Base-by-base conservation (phyloP, 2,329 filamentous ascomycete species). In the Fusarium penzigii region DNA sequence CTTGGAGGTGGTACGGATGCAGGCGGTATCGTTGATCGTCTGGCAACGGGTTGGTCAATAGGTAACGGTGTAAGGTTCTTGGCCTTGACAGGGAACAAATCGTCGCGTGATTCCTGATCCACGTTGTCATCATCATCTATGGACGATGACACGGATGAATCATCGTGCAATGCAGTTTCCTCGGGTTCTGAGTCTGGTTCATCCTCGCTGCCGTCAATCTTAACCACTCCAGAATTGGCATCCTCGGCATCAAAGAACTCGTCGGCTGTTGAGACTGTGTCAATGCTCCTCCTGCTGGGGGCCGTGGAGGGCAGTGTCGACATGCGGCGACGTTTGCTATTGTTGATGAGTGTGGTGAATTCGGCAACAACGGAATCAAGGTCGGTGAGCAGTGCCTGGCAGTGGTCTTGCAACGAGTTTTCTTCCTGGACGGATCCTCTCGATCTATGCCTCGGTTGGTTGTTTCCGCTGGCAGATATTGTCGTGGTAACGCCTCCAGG, bases 161-260 rank as follows among this genome's bases (percentile, higher is more conserved):
- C 75, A 58, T 84, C 83, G 47, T 75, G 75, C 32, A 79, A 72
- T 9, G 75, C 76, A 14, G 66, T 82, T 42, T 85, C 82, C 17
- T 81, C 78, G 11, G 74, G 79, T 45, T 84, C 84, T 16, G 80
- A 83, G 6, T 71, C 74, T 6, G 76, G 76, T 6, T 79, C 88
- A 46, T 87, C 86, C 45, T 89, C 89, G 65, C 85, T 90, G 42
- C 82, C 84, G 53, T 78, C 72, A 47, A 97, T 93, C 44, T 86
- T 86, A 56, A 96, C 78, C 9, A 96, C 78, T 49, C 89, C 86
- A 8, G 87, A 85, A 14, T 75, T 75, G 20, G 73, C 76, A 61
- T 83, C 82, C 65, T 88, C 86, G 1, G 94, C 94, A 69, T 99
- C 94, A 64, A 97, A 99, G 73, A 97, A 99, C 68, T 97, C 93